Evolutionary conservation across 345 rosid species (phyloP).

Genomic region (Eucalyptus curtisii): DNA sequence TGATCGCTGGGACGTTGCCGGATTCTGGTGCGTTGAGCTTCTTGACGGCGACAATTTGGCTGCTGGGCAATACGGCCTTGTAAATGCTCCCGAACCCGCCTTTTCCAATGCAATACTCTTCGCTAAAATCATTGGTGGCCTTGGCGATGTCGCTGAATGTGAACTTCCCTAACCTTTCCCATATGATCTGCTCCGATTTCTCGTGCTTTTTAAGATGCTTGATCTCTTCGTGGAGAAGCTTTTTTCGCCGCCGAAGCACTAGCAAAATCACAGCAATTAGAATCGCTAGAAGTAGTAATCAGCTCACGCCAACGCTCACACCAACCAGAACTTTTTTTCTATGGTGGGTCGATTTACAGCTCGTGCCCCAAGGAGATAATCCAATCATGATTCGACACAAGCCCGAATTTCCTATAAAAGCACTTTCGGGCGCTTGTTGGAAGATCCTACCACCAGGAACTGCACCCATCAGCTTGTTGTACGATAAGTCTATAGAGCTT

Average conservation of each 20-base stretch:
- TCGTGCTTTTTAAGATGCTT: not conserved
- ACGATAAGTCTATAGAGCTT: no score
- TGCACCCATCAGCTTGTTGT: no score
- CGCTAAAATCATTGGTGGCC: conserved; percentile 19
- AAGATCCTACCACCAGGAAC: no score
- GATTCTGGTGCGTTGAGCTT: conserved; percentile 24
- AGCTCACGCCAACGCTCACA: conserved; percentile 17
- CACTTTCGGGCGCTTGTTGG: no score
- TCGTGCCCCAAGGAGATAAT: not conserved
- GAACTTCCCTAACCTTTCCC: conserved; percentile 40
- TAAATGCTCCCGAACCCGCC: conserved; percentile 61
- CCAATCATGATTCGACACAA: no score
- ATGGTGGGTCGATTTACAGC: not conserved
- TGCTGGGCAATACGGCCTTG: conserved; percentile 27
- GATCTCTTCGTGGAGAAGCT: conserved; percentile 10
- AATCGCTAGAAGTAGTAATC: conserved; percentile 3
- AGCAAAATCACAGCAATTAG: not conserved
- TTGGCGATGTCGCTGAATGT: conserved; percentile 39
- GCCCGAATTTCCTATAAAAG: no score
- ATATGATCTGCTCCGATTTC: conserved; percentile 16
- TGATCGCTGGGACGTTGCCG: conserved; percentile 13
- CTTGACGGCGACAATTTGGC: not conserved
- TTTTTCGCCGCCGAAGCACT: not conserved
- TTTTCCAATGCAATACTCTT: conserved; percentile 29
- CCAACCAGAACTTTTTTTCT: conserved; percentile 13